Evolutionary conservation across 2,329 filamentous ascomycete species (phyloP).

Genomic region (Mycocentrospora acerina): DNA sequence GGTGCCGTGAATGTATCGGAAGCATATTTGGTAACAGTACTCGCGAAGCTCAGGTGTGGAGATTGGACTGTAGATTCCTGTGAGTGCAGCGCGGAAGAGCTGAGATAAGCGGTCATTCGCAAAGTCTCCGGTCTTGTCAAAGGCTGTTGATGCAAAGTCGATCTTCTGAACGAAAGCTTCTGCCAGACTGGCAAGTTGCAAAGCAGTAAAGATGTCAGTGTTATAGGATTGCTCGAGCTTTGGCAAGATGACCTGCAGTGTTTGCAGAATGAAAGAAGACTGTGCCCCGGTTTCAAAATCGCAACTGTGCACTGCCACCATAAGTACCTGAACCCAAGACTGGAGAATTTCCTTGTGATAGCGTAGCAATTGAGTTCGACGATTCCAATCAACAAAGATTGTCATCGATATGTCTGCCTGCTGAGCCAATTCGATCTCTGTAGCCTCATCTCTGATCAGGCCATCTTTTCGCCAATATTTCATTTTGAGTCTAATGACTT

Average conservation of each 20-base stretch:
- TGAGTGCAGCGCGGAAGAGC: conserved; percentile 83
- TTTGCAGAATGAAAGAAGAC: conserved; percentile 79
- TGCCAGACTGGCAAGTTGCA: conserved; percentile 76
- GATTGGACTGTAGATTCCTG: conserved; percentile 73
- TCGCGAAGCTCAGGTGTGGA: conserved; percentile 73
- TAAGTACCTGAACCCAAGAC: conserved; percentile 81
- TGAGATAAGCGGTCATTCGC: conserved; percentile 88
- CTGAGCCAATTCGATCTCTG: conserved; percentile 19
- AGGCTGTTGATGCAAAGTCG: conserved; percentile 55
- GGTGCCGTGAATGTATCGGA: conserved; percentile 77
- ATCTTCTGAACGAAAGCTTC: conserved; percentile 72
- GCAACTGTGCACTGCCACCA: conserved; percentile 79
- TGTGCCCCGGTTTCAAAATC: conserved; percentile 73
- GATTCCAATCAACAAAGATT: conserved; percentile 65
- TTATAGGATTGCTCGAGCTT: conserved; percentile 78
- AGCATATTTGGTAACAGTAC: conserved; percentile 88
- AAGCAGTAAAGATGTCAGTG: conserved; percentile 67
- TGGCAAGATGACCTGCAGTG: conserved; percentile 82
- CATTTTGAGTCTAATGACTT: conserved; percentile 71
- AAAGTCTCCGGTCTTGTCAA: conserved; percentile 62
- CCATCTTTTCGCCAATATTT: conserved; percentile 58
- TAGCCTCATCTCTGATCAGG: conserved; percentile 39
- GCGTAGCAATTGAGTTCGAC: conserved; percentile 57
- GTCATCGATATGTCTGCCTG: conserved; percentile 61
- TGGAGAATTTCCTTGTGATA: conserved; percentile 68